These are phyloP conservation scores for Stephanodiscus triporus DNA, from an alignment of 108 stramenopile species.

Conservation along the genomic window DNA sequence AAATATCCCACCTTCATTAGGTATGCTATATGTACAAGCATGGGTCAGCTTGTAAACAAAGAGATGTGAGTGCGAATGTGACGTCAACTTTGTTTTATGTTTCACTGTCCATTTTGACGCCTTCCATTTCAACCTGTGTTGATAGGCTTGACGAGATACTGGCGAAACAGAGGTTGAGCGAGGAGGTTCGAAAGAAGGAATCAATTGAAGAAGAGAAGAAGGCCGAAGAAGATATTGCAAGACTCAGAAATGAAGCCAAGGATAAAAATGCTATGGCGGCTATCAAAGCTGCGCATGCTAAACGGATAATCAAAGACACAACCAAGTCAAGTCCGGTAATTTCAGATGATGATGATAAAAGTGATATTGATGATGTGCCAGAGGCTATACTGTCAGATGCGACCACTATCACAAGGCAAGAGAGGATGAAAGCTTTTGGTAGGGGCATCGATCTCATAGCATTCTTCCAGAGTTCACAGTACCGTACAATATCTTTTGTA, in stretches of 20 bases:
- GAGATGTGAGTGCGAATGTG: constrained; percentile 21
- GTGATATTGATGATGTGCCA: constrained; percentile 52
- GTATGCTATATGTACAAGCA: constrained; percentile 83
- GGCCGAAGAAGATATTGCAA: constrained; percentile 33
- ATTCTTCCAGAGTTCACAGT: constrained; percentile 28
- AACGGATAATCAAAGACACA: too few species aligned
- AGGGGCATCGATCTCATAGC: constrained; percentile 11
- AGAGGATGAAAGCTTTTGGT: neutral
- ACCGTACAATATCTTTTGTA: constrained; percentile 33
- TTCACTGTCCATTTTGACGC: neutral
- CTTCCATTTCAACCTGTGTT: neutral
- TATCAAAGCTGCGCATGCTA: neutral
- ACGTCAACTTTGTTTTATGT: too few species aligned
- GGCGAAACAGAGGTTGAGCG: constrained; percentile 40
- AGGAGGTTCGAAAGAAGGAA: constrained; percentile 38
- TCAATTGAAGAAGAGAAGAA: constrained; percentile 32
- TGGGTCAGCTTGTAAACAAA: constrained; percentile 80
- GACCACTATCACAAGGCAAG: neutral
- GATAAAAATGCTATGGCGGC: constrained; percentile 8
- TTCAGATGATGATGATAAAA: constrained; percentile 33
- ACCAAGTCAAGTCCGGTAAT: neutral
- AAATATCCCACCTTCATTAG: constrained; percentile 1
- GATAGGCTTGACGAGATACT: constrained; percentile 43
- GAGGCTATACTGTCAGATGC: constrained; percentile 2
- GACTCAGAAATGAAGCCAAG: constrained; percentile 13